Evolutionary conservation across 208 protist species (phyloP).

Genomic region (Jaenimonas drosophilae): DNA sequence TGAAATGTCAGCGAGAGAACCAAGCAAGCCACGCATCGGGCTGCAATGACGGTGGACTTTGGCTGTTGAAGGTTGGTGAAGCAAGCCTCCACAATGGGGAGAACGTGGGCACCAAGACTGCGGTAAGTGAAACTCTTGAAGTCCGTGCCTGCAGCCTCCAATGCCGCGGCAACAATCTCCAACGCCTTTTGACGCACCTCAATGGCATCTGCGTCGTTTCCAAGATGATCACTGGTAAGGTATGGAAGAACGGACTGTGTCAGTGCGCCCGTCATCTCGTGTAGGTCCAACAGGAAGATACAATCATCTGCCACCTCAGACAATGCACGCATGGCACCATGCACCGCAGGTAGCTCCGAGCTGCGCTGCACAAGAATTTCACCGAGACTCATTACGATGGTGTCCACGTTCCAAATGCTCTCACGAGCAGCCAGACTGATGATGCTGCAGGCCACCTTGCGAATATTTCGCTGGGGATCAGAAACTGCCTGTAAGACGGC

Average conservation of each 20-base stretch:
- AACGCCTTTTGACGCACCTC: slow-evolving; percentile 54
- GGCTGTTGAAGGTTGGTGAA: slow-evolving; percentile 50
- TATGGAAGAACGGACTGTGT: slow-evolving; percentile 30
- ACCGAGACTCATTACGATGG: slow-evolving; percentile 30
- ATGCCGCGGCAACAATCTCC: slow-evolving; percentile 31
- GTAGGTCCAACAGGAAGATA: slow-evolving; percentile 40
- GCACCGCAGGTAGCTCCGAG: slow-evolving; percentile 29
- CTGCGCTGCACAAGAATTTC: slow-evolving; percentile 22
- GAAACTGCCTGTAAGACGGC: slow-evolving; percentile 49
- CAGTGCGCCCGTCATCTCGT: slow-evolving; percentile 37
- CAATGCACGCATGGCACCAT: slow-evolving; percentile 62
- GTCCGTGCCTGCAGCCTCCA: slow-evolving; percentile 61
- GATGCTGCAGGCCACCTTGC: slow-evolving; percentile 60
- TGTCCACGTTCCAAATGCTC: slow-evolving; percentile 36
- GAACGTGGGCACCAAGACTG: slow-evolving; percentile 30
- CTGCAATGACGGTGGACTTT: slow-evolving; percentile 28
- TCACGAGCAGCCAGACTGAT: slow-evolving; percentile 70
- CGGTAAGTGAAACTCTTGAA: slow-evolving; percentile 41
- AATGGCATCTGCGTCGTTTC: slow-evolving; percentile 10
- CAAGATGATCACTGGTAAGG: slow-evolving; percentile 14
- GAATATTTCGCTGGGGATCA: slow-evolving; percentile 47
- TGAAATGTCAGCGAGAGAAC: slow-evolving; percentile 59
- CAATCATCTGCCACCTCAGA: slow-evolving; percentile 70
- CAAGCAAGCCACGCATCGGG: slow-evolving; percentile 51
- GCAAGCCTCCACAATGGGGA: slow-evolving; percentile 42